A percentile compares a stretch with the other conserved stretches of the same genome.
phyloP scores from a whole-genome alignment of 2,329 filamentous ascomycete genomes.

The Trichoderma breve region DNA sequence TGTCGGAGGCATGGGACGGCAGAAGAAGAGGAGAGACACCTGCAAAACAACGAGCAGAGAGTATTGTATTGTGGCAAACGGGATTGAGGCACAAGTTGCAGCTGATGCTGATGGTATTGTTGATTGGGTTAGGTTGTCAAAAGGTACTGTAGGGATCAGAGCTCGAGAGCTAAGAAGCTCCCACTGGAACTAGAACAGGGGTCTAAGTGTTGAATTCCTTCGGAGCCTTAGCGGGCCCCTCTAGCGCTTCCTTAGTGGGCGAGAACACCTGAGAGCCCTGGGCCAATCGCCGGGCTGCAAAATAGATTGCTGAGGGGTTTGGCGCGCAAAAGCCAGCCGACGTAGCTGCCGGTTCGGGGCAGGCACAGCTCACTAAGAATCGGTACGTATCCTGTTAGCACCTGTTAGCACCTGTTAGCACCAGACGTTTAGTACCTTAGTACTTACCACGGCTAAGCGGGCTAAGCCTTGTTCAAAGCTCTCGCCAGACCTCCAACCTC shows the following conservation, averaged over 20 bases:
- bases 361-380: neutral
- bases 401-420: neutral
- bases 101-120: neutral
- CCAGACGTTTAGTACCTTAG: too few relatives aligned
- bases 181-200: neutral
- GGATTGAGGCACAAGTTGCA: neutral
- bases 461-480: constrained; percentile 13
- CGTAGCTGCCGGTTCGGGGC: neutral
- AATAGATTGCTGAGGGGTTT: constrained; percentile 18
- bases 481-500: neutral
- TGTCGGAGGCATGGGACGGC: neutral
- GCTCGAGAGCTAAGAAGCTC: neutral
- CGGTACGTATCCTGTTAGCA: neutral
- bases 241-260: neutral
- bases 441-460: too few relatives aligned
- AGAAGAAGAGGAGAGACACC: neutral
- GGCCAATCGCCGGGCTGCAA: neutral
- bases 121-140: neutral
- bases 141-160: neutral
- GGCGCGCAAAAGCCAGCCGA: neutral
- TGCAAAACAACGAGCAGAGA: neutral
- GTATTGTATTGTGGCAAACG: neutral
- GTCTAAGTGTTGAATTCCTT: neutral
- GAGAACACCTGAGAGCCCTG: neutral
- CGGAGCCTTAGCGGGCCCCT: neutral